A percentile compares a stretch with the other conserved stretches of the same genome.
Conservation (phyloP, 306 rosid species). For the Prosopis cineraria region DNA sequence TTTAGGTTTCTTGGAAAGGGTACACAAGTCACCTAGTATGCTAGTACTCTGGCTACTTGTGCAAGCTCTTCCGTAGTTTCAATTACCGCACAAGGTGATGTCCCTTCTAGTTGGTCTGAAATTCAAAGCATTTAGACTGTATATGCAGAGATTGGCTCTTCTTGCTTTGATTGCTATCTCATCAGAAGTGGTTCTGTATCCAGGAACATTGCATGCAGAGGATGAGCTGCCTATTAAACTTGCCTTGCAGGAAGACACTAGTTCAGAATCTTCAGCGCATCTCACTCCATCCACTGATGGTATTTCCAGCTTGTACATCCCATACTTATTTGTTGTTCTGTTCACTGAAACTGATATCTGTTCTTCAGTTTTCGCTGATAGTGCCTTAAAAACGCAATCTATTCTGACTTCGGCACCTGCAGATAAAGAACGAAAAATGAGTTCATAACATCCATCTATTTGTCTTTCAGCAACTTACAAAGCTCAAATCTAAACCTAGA, state of each 20-base stretch:
- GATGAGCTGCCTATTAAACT: slow-evolving; percentile 67
- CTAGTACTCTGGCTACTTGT: slow-evolving; percentile 30
- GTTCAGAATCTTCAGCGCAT: slow-evolving; percentile 82
- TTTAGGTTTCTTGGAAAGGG: slow-evolving; percentile 34
- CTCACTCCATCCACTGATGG: slow-evolving; percentile 92
- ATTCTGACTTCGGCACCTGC: slow-evolving; percentile 85
- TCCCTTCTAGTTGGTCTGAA: slow-evolving; percentile 81
- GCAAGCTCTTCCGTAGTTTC: slow-evolving; percentile 25
- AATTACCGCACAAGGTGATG: slow-evolving; percentile 58
- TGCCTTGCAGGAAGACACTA: slow-evolving; percentile 77
- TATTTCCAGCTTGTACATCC: slow-evolving; percentile 78
- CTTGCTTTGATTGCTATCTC: slow-evolving; percentile 74
- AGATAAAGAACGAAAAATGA: slow-evolving; percentile 10
- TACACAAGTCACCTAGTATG: slow-evolving; percentile 31
- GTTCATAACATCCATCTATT: not conserved
- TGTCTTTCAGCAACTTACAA: not conserved
- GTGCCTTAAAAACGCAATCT: slow-evolving; percentile 77
- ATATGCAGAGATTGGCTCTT: slow-evolving; percentile 77
- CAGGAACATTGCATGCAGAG: slow-evolving; percentile 87
- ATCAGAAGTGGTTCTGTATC: slow-evolving; percentile 76
- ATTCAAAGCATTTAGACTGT: slow-evolving; percentile 75
- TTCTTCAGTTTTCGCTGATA: slow-evolving; percentile 65
- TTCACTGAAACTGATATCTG: slow-evolving; percentile 83
- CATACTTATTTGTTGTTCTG: slow-evolving; percentile 80
- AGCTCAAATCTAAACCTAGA: not conserved